Evolutionary conservation across 768 basidiomycete species (phyloP).

Genomic region (Myochromella boudieri): DNA sequence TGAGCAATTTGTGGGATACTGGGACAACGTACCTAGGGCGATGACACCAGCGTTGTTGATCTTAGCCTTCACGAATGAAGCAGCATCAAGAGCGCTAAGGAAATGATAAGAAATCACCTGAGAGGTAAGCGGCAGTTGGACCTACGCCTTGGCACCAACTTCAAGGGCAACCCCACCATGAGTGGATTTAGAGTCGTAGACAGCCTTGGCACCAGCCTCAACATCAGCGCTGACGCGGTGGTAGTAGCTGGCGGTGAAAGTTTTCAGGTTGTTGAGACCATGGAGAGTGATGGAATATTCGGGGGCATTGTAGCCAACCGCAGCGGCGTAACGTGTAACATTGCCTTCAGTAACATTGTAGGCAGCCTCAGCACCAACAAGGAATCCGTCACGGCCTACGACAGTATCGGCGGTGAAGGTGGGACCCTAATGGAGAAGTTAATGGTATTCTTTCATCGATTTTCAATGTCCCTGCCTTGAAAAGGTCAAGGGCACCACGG

Average conservation of each 20-base stretch:
- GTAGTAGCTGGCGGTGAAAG: slow-evolving; percentile 96
- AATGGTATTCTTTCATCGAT: background rate
- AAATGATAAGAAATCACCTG: background rate
- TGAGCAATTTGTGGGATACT: no score
- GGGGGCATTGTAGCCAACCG: slow-evolving; percentile 92
- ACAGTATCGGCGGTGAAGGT: slow-evolving; percentile 97
- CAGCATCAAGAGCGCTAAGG: slow-evolving; percentile 74
- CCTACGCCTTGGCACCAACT: slow-evolving; percentile 93
- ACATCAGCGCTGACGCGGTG: slow-evolving; percentile 91
- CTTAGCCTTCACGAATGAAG: slow-evolving; percentile 96
- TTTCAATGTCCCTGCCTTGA: slow-evolving; percentile 68
- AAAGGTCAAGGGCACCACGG: slow-evolving; percentile 85
- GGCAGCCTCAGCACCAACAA: slow-evolving; percentile 91
- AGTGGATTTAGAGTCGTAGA: slow-evolving; percentile 93
- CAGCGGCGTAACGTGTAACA: slow-evolving; percentile 89
- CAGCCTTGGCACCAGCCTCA: slow-evolving; percentile 94
- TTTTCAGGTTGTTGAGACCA: slow-evolving; percentile 91
- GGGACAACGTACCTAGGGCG: slow-evolving; percentile 62
- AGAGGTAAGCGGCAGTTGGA: slow-evolving; percentile 18
- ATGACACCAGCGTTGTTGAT: slow-evolving; percentile 96
- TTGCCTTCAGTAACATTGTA: slow-evolving; percentile 96
- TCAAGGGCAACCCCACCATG: slow-evolving; percentile 86
- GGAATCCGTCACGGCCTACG: slow-evolving; percentile 95
- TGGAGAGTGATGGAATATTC: slow-evolving; percentile 95
- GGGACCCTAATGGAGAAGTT: slow-evolving; percentile 66